Base-by-base conservation (phyloP, 495 filamentous ascomycete genomes). In the Daldinia bambusicola region DNA sequence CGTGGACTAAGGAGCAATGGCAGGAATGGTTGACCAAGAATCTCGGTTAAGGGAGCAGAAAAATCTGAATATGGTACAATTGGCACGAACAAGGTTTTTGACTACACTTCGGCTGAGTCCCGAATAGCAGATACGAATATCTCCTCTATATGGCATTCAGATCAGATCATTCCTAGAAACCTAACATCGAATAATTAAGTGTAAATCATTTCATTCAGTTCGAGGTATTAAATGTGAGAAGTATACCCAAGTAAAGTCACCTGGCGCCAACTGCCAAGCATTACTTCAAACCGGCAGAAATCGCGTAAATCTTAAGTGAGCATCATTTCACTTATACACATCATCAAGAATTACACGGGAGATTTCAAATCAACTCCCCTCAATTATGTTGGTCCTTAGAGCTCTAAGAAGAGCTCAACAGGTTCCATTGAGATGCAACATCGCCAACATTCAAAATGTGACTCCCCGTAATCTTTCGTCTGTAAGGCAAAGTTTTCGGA, bases 11-110 rank as follows among this genome's bases (percentile, higher is more conserved):
- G 74, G 88, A 90, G 57, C 90, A 95, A 78, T 99, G 94, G 94
- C 83, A 87, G 73, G 88, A 93, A 78, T 98, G 92, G 92, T 77
- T 97, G 77, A 84, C 83, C 71, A 91, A 92, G 83, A 95, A 91
- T 77, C 80, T 93, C 67, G 84, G 80, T 69, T 95, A 81, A 83
- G 61, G 58, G 6, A 26, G 26, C 3, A 26, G 18, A 37, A n/a
- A 14, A 14, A 55, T 48, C 3, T 2, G 13, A 5, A 22, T 4
- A 22, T 2, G 43, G 3, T 13, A 22, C 52, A 34, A 22, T 5
- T 4, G 34, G 34, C 2, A 43, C n/a, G 37, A 0, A 16, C 18
- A 26, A 22, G 37, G 6, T 40, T n/a, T 41, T 14, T 31, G 20
- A 2, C 14, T 8, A 52, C 30, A 6, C 48, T 30, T 52, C 9